Evolutionary conservation across 164 flowering plant genomes (phyloP), one percentile per base, ranked within the genome.

Genomic region (Saururus chinensis): DNA sequence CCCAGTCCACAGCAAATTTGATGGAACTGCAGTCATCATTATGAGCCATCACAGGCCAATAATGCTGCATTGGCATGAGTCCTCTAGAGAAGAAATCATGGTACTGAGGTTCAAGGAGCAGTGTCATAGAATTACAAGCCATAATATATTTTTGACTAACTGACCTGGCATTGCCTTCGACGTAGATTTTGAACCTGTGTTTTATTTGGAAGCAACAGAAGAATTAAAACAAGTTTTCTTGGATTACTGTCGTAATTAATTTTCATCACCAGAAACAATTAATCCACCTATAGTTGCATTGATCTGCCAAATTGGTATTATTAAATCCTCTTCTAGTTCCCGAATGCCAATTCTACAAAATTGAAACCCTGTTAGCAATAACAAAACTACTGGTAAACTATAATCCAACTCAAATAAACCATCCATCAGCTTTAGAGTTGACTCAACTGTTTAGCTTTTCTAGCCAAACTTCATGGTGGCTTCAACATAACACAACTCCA

Each of bases 101-200:
- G 78, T 71, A 87, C 1, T 23, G 65, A 17, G 87, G 82, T 51
- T 57, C 73, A 52, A 85, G 66, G 0, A 74, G 0, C 60, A 87
- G 65, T 20, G 80, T 68, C 71, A 76, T 71, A 16, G 87, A 77
- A 62, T 87, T 80, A 40, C 95, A 85, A 4, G 89, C 89, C 55
- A 84, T 56, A 25, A 86, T 84, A 48, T 84, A 86, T 45, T 86
- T 86, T 69, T 79, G 72, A 53, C 90, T 85, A 1, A 87, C 90
- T 2, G 95, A 83, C 95, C 95, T 85, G 19, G 87, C 77, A 13
- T 48, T 45, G 56, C 95, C 95, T 78, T 85, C 95, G 0, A 77
- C 68, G 23, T 83, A 85, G 13, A 85, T 81, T 70, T 85, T 83
- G 40, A 80, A 85, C 64, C 87, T 86, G 52, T 26, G 26, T 21